Base-by-base conservation (phyloP, 352 stramenopile genomes). In the Salisapilia sapeloensis region DNA sequence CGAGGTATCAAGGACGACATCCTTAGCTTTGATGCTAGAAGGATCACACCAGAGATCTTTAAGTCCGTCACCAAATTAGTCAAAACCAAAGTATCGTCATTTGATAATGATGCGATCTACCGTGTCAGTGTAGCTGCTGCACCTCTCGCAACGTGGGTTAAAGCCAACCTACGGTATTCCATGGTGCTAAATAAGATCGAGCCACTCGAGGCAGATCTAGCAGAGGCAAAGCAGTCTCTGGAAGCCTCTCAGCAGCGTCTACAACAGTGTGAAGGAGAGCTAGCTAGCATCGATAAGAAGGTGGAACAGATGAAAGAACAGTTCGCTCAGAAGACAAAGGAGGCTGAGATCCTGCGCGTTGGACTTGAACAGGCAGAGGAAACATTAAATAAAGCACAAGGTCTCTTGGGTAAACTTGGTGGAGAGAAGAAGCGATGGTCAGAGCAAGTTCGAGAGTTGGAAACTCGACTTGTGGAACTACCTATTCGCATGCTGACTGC, bases 1-100 rank as follows among this genome's bases (percentile, higher is more conserved):
- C 75, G 89, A 16, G 86, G 85, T 1, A 87, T 97, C 4, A 97
- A 97, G 40, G 92, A 97, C 26, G 82, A 97, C 20, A 97, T 97
- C 38, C 56, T 97, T 4, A 97, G 96, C 53, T 97, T 92, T 33
- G 90, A 97, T 28, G 81, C 87, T 3, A 75, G 82, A 18, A 59
- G 71, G 0, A 96, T 97, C 42, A 92, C 74, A 1, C 56, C 67
- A 0, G 83, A 94, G 10, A 90, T 96, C 15, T 80, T 72, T 10
- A 89, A 90, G 20, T 53, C 90, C 5, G 92, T 97, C 16, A 80
- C 56, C 27, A 95, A 96, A 27, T 49, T 97, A 1, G 55, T 97
- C 6, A 94, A 94, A 46, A 85, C 67, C 34, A 97, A 97, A 56
- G 56, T 71, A 0, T 64, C 72, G 0, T 95, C 76, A 4, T 97